A percentile compares a stretch with the other conserved stretches of the same genome.
Evolutionary conservation across 225 moss, liverwort and hornwort genomes (phyloP).

Genomic region (Sphagnum contortum): DNA sequence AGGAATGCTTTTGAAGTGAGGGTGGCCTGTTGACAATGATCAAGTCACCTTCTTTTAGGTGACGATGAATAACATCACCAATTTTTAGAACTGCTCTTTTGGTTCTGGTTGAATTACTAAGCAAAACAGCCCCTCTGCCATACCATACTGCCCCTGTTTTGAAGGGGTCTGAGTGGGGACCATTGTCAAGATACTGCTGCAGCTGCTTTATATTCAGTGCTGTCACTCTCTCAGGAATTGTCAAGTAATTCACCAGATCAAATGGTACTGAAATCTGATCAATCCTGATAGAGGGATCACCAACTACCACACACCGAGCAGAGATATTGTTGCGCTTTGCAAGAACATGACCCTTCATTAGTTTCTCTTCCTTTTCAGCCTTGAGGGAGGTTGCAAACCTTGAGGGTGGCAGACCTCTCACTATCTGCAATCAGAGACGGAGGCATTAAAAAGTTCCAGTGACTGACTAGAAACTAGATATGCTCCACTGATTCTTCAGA

Average conservation of each 20-base stretch:
- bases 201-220: constrained; percentile 38
- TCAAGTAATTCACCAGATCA: constrained; percentile 52
- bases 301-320: constrained; percentile 71
- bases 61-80: constrained; percentile 64
- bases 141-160: constrained; percentile 39
- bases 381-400: too few species aligned
- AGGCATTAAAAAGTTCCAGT: not conserved
- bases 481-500: too few species aligned
- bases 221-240: constrained; percentile 66
- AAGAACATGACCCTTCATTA: constrained; percentile 64
- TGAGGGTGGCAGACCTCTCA: constrained; percentile 39
- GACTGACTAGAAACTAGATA: too few species aligned
- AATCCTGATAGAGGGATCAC: constrained; percentile 68
- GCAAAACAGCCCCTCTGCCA: constrained; percentile 33
- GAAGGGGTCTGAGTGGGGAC: constrained; percentile 22
- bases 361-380: constrained; percentile 39
- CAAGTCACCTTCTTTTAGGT: constrained; percentile 77
- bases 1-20: constrained; percentile 69
- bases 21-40: constrained; percentile 68
- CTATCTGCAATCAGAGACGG: constrained; percentile 44
- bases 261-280: constrained; percentile 66
- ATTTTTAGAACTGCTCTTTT: constrained; percentile 20
- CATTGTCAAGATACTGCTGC: constrained; percentile 49
- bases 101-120: constrained; percentile 9
- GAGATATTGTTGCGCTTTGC: constrained; percentile 65